phyloP scores from a whole-genome alignment of 371 early-diverging fungal species.

The Batkoa obscura region DNA sequence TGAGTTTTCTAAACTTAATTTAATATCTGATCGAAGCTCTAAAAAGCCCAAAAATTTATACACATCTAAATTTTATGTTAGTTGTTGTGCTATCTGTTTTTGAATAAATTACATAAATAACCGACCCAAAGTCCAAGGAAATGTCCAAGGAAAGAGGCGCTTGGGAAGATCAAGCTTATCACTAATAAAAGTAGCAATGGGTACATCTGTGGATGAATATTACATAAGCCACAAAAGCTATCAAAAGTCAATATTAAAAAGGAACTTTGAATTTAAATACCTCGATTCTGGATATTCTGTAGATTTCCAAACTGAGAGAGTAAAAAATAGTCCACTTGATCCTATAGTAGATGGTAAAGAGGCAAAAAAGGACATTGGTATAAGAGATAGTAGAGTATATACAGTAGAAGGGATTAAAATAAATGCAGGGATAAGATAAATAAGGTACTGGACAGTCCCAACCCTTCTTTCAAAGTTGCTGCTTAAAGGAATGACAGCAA shows the following conservation, averaged over 20 bases:
- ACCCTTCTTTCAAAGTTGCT: background rate
- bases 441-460: background rate
- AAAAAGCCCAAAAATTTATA: too few species aligned
- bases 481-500: slow-evolving; percentile 2
- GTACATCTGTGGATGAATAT: background rate
- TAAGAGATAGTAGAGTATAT: background rate
- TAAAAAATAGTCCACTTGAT: background rate
- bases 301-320: slow-evolving; percentile 5
- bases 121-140: background rate
- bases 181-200: slow-evolving; percentile 1
- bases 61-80: too few species aligned
- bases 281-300: background rate
- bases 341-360: background rate
- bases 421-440: background rate
- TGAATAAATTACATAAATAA: slow-evolving; percentile 2
- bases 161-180: background rate
- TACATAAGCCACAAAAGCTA: slow-evolving; percentile 6
- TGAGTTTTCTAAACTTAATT: too few species aligned
- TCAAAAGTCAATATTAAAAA: background rate
- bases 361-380: background rate
- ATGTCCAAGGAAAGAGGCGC: slow-evolving; percentile 5
- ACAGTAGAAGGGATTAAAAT: background rate
- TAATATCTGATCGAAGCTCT: too few species aligned
- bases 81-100: background rate
- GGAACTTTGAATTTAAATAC: background rate